phyloP scores from a whole-genome alignment of 495 filamentous ascomycete genomes.

The Hyaloscypha finlandica region DNA sequence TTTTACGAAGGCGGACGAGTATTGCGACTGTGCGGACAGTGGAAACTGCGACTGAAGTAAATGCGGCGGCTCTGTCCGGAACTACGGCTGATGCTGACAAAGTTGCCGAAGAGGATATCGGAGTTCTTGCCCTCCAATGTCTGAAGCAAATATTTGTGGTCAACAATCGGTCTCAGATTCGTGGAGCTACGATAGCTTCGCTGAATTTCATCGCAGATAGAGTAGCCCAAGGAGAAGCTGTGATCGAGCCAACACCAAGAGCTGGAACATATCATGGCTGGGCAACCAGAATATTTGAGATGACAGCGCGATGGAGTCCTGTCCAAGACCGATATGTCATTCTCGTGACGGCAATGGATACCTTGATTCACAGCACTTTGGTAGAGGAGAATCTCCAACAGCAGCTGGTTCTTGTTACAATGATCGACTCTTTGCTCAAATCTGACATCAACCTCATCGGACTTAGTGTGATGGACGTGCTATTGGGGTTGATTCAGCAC shows the following conservation, averaged over 20 bases:
- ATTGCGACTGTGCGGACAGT: conserved; percentile 73
- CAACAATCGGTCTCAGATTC: conserved; percentile 75
- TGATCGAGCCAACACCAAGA: conserved; percentile 36
- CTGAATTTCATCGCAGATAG: conserved; percentile 70
- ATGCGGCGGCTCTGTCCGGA: conserved; percentile 69
- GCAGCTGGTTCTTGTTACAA: conserved; percentile 69
- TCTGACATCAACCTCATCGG: conserved; percentile 92
- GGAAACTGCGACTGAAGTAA: conserved; percentile 62
- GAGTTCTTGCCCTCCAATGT: conserved; percentile 77
- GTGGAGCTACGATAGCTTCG: conserved; percentile 67
- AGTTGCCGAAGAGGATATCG: conserved; percentile 83
- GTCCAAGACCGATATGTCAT: conserved; percentile 92
- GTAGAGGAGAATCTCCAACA: conserved; percentile 66
- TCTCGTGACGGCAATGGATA: conserved; percentile 76
- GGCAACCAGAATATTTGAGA: conserved; percentile 76
- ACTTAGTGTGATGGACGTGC: conserved; percentile 87
- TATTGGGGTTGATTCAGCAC: conserved; percentile 78
- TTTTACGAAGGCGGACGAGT: conserved; percentile 68
- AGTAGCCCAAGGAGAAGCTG: conserved; percentile 49
- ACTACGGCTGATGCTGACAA: conserved; percentile 82
- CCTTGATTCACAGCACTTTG: conserved; percentile 62
- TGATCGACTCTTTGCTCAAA: conserved; percentile 77
- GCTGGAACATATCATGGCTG: conserved; percentile 57
- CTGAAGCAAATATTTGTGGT: conserved; percentile 77
- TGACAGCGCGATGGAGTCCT: conserved; percentile 79